Conservation (phyloP, 441 rosid genomes). For the Euphorbia schlechtendalii region DNA sequence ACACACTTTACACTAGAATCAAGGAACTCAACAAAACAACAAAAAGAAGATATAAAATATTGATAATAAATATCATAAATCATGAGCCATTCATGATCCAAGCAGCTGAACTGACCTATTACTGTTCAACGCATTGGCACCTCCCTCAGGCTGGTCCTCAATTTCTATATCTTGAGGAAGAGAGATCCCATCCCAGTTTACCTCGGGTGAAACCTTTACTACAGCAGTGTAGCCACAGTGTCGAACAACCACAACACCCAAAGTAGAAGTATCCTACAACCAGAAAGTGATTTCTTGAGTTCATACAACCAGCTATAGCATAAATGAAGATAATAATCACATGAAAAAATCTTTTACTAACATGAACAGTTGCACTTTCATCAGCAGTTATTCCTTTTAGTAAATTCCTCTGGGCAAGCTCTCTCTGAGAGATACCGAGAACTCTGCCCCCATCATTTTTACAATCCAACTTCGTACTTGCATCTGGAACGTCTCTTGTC, state of each 20-base stretch:
- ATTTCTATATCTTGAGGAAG: constrained; percentile 42
- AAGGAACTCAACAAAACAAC: neutral
- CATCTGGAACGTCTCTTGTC: constrained; percentile 34
- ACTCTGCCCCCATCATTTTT: constrained; percentile 31
- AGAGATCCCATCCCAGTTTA: constrained; percentile 33
- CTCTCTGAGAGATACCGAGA: constrained; percentile 30
- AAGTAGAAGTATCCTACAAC: constrained; percentile 45
- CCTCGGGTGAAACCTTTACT: constrained; percentile 44
- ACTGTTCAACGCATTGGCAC: constrained; percentile 52
- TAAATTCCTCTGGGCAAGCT: constrained; percentile 42
- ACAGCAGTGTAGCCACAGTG: constrained; percentile 52
- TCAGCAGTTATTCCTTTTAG: constrained; percentile 66
- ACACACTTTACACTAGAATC: neutral
- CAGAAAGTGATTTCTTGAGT: constrained; percentile 20
- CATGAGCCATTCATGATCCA: neutral
- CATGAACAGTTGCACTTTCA: constrained; percentile 61
- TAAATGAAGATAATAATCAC: constrained; percentile 20
- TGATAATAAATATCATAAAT: neutral
- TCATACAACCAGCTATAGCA: constrained; percentile 20
- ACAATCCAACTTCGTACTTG: constrained; percentile 32
- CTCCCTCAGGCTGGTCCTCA: constrained; percentile 62
- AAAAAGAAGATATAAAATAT: neutral
- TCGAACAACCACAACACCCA: constrained; percentile 51
- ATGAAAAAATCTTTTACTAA: constrained; percentile 29
- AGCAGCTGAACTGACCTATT: constrained; percentile 48